phyloP scores from a whole-genome alignment of 139 green algal species.

The Chlamydomonas eustigma region DNA sequence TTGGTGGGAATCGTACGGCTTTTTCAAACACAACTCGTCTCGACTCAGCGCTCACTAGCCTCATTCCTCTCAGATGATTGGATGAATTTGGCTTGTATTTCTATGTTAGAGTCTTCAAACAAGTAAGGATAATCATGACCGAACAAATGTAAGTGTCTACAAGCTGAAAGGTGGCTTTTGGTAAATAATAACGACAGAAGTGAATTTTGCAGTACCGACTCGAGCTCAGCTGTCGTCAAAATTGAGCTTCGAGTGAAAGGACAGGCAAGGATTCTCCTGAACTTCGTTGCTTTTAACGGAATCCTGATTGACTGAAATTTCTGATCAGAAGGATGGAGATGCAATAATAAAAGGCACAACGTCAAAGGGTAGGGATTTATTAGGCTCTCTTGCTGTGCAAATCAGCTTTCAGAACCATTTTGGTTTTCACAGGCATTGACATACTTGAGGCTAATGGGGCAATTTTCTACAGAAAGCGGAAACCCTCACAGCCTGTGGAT shows the following conservation, averaged over 20 bases:
- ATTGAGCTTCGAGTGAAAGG: constrained; percentile 10
- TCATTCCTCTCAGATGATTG: background rate
- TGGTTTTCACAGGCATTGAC: background rate
- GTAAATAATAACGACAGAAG: background rate
- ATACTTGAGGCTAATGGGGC: background rate
- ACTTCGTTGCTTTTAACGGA: background rate
- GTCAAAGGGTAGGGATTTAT: background rate
- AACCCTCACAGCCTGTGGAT: background rate
- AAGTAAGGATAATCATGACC: background rate
- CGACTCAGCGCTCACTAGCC: background rate
- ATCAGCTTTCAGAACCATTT: background rate
- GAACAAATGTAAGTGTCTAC: background rate
- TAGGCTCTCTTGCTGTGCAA: background rate
- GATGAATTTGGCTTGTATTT: background rate
- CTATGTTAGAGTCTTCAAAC: background rate
- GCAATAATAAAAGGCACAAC: background rate
- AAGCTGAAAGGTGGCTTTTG: background rate
- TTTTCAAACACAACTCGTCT: background rate
- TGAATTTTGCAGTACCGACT: background rate
- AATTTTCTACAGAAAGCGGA: constrained; percentile 6
- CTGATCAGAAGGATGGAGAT: background rate
- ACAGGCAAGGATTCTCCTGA: background rate
- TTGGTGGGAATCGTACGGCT: no score
- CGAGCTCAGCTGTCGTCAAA: constrained; percentile 1
- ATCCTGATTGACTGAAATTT: background rate